These are phyloP conservation scores for Tricholoma flavovirens DNA, from an alignment of 768 basidiomycete genomes.

Conservation along the genomic window DNA sequence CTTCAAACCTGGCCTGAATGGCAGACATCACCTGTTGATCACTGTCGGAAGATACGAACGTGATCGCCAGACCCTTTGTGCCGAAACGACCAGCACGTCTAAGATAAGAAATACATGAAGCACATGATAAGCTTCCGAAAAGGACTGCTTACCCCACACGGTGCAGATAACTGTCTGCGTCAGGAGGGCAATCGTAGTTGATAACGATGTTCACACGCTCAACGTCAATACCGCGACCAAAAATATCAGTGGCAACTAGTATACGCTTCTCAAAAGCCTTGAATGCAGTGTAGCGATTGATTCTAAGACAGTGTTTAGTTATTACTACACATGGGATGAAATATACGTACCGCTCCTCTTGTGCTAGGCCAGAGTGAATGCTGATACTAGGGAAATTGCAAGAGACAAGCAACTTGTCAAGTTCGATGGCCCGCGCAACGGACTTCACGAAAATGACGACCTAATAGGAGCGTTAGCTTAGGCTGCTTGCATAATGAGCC, in stretches of 20 bases:
- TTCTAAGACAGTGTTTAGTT: conserved; percentile 41
- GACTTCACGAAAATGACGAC: conserved; percentile 99
- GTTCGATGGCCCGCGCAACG: conserved; percentile 90
- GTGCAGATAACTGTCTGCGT: conserved; percentile 98
- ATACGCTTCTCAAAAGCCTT: conserved; percentile 99
- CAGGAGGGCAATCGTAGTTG: conserved; percentile 97
- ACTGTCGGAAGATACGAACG: conserved; percentile 87
- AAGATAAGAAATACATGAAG: background rate
- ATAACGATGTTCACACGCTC: conserved; percentile 99
- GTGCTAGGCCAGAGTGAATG: conserved; percentile 91
- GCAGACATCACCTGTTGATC: conserved; percentile 93
- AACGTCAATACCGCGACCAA: conserved; percentile 98
- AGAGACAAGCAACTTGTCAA: conserved; percentile 92
- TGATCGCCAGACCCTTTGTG: conserved; percentile 98
- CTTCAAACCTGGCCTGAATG: conserved; percentile 96
- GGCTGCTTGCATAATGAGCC: background rate
- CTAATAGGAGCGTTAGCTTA: conserved; percentile 33
- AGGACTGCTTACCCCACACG: conserved; percentile 74
- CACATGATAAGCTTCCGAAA: background rate
- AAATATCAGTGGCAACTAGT: conserved; percentile 97
- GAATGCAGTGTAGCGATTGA: conserved; percentile 94
- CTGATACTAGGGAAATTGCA: conserved; percentile 99
- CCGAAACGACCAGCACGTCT: conserved; percentile 99
- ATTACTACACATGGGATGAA: conserved; percentile 4
- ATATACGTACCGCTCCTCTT: conserved; percentile 85